phyloP scores from a whole-genome alignment of 2,329 filamentous ascomycete species.

The Thielaviopsis populi region DNA sequence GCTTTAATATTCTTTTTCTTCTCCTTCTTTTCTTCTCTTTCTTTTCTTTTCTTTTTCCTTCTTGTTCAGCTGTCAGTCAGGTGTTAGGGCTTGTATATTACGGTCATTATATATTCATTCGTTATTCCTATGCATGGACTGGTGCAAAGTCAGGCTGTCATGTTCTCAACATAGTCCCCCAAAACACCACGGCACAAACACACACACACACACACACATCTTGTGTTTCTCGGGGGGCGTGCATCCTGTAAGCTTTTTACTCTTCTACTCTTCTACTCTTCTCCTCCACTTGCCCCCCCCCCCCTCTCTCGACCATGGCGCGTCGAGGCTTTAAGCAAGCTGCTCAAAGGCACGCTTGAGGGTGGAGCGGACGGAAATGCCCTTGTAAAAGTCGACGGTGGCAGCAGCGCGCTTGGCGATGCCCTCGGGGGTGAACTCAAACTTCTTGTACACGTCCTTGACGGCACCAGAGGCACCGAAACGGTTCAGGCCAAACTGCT shows the following conservation, averaged over 20 bases:
- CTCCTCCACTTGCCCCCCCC: neutral
- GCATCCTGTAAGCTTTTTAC: slow-evolving; percentile 3
- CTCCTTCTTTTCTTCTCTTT: slow-evolving; percentile 14
- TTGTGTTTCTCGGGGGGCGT: slow-evolving; percentile 6
- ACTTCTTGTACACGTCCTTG: slow-evolving; percentile 99
- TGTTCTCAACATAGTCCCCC: neutral
- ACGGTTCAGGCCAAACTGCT: slow-evolving; percentile 98
- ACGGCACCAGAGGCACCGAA: slow-evolving; percentile 96
- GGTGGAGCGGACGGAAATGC: slow-evolving; percentile 72
- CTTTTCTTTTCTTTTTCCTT: neutral
- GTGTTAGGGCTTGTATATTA: neutral
- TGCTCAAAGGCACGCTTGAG: slow-evolving; percentile 97
- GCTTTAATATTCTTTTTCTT: neutral
- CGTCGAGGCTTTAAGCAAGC: slow-evolving; percentile 55
- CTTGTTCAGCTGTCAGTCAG: slow-evolving; percentile 18
- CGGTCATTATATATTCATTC: slow-evolving; percentile 9
- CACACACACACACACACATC: too few relatives aligned
- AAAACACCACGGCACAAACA: neutral
- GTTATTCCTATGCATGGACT: neutral
- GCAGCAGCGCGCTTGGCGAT: slow-evolving; percentile 86
- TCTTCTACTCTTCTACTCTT: neutral
- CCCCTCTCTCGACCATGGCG: neutral
- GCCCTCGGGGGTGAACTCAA: slow-evolving; percentile 96
- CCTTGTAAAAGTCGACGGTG: slow-evolving; percentile 97
- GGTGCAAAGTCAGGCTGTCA: neutral